A percentile compares a stretch with the other conserved stretches of the same genome.
These are phyloP conservation scores for Chlorophyllum brunneum DNA, from an alignment of 768 basidiomycete species.

Conservation along the genomic window DNA sequence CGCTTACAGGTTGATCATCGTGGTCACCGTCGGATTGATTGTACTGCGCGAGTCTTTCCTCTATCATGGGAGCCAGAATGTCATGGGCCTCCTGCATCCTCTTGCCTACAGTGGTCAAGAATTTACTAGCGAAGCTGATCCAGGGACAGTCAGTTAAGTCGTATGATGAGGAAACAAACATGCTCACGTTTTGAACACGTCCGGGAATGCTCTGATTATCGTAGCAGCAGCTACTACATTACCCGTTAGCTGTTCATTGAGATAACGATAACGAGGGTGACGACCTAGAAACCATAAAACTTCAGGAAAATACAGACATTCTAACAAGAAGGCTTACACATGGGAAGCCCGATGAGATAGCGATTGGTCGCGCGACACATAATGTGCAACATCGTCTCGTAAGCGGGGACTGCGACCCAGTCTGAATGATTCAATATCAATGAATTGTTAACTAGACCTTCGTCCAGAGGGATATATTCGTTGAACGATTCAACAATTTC, in stretches of 20 bases:
- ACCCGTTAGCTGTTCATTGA: background rate
- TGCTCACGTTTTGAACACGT: background rate
- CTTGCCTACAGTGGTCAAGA: slow-evolving; percentile 12
- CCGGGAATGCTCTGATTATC: background rate
- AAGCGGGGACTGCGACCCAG: slow-evolving; percentile 32
- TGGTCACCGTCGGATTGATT: slow-evolving; percentile 20
- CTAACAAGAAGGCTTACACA: slow-evolving; percentile 30
- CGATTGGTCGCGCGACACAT: slow-evolving; percentile 41
- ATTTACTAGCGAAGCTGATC: slow-evolving; percentile 10
- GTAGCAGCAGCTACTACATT: background rate
- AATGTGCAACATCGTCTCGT: slow-evolving; percentile 26
- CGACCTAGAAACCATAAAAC: background rate
- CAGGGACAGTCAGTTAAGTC: background rate
- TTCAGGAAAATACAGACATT: background rate
- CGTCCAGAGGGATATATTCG: slow-evolving; percentile 30
- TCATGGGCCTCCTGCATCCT: slow-evolving; percentile 5
- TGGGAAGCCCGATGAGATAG: slow-evolving; percentile 43
- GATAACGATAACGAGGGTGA: slow-evolving; percentile 21
- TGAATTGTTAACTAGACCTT: slow-evolving; percentile 18
- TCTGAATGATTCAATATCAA: slow-evolving; percentile 22
- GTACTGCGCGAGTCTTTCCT: slow-evolving; percentile 12
- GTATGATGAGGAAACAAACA: background rate
- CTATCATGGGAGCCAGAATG: slow-evolving; percentile 12
- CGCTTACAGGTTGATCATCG: slow-evolving; percentile 28
- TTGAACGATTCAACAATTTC: slow-evolving; percentile 40